Evolutionary conservation across 2,329 filamentous ascomycete genomes (phyloP), one percentile per base, ranked within the genome.

Genomic region (Zalaria obscura): DNA sequence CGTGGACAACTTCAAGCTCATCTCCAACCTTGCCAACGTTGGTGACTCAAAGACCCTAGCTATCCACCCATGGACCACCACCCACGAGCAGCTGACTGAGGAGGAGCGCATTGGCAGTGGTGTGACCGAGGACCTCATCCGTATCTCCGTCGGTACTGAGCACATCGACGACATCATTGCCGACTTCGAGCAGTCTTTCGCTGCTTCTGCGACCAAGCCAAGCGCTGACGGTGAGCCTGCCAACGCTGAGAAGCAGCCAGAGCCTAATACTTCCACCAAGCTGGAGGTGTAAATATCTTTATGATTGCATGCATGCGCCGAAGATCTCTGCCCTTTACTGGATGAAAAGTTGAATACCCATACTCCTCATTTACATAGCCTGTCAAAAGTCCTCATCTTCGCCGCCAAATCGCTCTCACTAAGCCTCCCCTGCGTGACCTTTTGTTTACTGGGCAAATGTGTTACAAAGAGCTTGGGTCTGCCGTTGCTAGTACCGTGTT

Each of bases 131-230:
- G 89, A 93, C 56, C 77, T 88, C 33, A 94, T 96, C 62, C 83
- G 89, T 48, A 91, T 96, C 56, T 95, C 88, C 0, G 88, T 95
- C 45, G 89, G 89, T 40, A 93, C 83, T 1, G 89, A 96, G 67
- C 87, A 95, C 61, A 93, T 96, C 58, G 88, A 94, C 66, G 89
- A 96, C 57, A 95, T 96, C 55, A 91, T 94, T 56, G 82, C 79
- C 52, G 89, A 96, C 64, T 95, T 96, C 59, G 81, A 89, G 62
- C 88, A 94, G 69, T 83, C 84, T 0, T 93, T 95, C 64, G 73
- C 76, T 57, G 71, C 74, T 26, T 57, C 65, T 5, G 63, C 63
- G 1, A 68, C 65, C 6, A 66, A 66, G 56, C 65, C 61, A 5
- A 52, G 54, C 3, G 52, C 56, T 45, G 51, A 57, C 44, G 58